Evolutionary conservation across 495 filamentous ascomycete genomes (phyloP).

Genomic region (Opeltia flavorubescens): DNA sequence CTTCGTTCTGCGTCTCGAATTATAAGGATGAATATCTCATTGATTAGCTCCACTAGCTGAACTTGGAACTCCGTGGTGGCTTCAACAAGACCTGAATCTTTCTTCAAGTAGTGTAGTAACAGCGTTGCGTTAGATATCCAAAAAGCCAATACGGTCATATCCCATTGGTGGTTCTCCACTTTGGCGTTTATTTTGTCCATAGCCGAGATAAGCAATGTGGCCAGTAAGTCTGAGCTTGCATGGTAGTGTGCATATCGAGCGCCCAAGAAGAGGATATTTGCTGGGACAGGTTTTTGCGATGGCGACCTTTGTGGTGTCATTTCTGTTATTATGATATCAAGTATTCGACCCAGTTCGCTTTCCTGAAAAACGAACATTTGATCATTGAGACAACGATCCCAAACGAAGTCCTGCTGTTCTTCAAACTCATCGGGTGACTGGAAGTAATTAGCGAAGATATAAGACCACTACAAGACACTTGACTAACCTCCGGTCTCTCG

Average conservation of each 20-base stretch:
- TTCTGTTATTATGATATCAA: conserved; percentile 92
- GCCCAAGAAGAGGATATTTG: conserved; percentile 91
- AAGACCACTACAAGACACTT: background rate
- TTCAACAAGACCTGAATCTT: conserved; percentile 68
- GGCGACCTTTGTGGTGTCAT: conserved; percentile 95
- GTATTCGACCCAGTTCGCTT: conserved; percentile 70
- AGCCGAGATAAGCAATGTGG: conserved; percentile 63
- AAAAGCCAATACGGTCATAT: conserved; percentile 98
- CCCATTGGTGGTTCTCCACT: conserved; percentile 89
- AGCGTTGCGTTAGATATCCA: conserved; percentile 98
- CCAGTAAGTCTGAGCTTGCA: conserved; percentile 71
- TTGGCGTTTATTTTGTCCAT: conserved; percentile 96
- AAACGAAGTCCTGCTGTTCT: conserved; percentile 91
- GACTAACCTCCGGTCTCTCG: conserved; percentile 77
- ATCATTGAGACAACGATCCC: conserved; percentile 87
- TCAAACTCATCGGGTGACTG: conserved; percentile 74
- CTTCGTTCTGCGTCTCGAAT: conserved; percentile 93
- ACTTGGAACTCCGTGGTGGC: conserved; percentile 83
- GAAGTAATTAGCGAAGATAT: background rate
- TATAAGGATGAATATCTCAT: conserved; percentile 98
- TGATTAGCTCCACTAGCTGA: conserved; percentile 87
- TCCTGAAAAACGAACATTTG: conserved; percentile 99
- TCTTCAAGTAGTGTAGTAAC: conserved; percentile 90
- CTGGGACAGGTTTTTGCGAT: conserved; percentile 91
- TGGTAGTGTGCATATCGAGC: conserved; percentile 97